Percentiles rank a stretch among this genome's conserved stretches.
These are phyloP conservation scores for Trametes punicea DNA, from an alignment of 768 basidiomycete genomes.

Conservation along the genomic window DNA sequence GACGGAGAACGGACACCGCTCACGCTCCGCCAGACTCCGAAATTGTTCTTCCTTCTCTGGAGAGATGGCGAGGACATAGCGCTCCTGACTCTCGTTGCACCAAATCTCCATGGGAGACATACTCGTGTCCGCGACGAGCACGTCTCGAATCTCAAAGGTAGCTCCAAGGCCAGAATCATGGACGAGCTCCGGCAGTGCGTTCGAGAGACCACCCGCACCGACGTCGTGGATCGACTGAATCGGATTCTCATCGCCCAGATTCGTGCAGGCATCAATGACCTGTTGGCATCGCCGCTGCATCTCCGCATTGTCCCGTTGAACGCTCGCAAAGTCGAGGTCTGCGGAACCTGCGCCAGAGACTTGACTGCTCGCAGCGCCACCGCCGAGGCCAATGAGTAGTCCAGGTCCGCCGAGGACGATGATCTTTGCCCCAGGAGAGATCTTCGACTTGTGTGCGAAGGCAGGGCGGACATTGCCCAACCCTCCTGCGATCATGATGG, in stretches of 20 bases:
- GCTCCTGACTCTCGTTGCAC: constrained; percentile 99
- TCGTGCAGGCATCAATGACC: constrained; percentile 90
- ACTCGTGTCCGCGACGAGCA: constrained; percentile 84
- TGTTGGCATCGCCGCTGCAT: constrained; percentile 98
- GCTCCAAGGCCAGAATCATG: constrained; percentile 95
- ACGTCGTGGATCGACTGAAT: constrained; percentile 98
- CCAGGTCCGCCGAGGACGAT: constrained; percentile 95
- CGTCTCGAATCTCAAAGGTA: constrained; percentile 88
- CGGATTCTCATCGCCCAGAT: constrained; percentile 58
- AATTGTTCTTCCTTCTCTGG: constrained; percentile 61
- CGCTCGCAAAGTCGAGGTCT: constrained; percentile 95
- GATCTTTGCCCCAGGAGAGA: constrained; percentile 80
- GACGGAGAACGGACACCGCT: constrained; percentile 90
- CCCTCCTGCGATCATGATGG: constrained; percentile 99
- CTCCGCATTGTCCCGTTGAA: constrained; percentile 97
- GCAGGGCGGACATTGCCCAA: constrained; percentile 87
- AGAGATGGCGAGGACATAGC: constrained; percentile 90
- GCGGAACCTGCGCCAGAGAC: constrained; percentile 87
- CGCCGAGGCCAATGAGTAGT: constrained; percentile 93
- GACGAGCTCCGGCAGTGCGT: constrained; percentile 94
- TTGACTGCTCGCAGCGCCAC: constrained; percentile 94
- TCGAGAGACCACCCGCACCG: constrained; percentile 94
- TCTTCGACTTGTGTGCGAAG: constrained; percentile 75
- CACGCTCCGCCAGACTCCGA: constrained; percentile 74
- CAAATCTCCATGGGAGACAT: constrained; percentile 99